Evolutionary conservation across 2,329 filamentous ascomycete species (phyloP), one percentile per base, ranked within the genome.

Genomic region (Fusarium fujikuroi): DNA sequence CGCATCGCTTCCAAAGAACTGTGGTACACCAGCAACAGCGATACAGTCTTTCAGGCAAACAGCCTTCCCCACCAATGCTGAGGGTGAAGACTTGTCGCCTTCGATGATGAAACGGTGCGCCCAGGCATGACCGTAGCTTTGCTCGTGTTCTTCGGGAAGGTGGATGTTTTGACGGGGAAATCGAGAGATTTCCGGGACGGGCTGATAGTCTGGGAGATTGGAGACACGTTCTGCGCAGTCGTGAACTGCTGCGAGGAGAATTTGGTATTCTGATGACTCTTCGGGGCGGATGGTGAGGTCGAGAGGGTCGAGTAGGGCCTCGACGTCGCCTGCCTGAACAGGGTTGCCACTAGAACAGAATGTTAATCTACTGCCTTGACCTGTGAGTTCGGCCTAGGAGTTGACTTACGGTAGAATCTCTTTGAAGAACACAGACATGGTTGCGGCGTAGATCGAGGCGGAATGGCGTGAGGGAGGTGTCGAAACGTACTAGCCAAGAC

Each of bases 1-100:
- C 1, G 84, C 84, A 69, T 88, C 85, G 46, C 84, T 89, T 1
- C 88, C 87, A 46, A 85, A 84, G 60, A 88, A 83, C 59, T 88
- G 86, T 0, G 87, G 87, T 3, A 90, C 85, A 0, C 84, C 85
- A 4, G 86, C 86, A 2, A 89, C 86, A 7, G 85, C 84, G 42
- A 89, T 85, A 36, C 86, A 87, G 70, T 90, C 88, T 73, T 89
- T 89, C 19, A 89, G 68, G 64, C 85, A 87, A 7, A 88, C 74
- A 0, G 82, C 85, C 56, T 85, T 88, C 0, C 83, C 85, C 58
- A 23, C 12, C 19, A 67, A 5, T 15, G 52, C 70, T 79, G n/a
- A 87, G 63, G 8, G 59, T 37, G 37, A 40, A 9, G 46, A 57
- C 11, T 64, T 23, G 66, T 74, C 9, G 78, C 84, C 49, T 30